Evolutionary conservation across 805 yeast species (phyloP).

Genomic region (Yarrowia phangngaensis): DNA sequence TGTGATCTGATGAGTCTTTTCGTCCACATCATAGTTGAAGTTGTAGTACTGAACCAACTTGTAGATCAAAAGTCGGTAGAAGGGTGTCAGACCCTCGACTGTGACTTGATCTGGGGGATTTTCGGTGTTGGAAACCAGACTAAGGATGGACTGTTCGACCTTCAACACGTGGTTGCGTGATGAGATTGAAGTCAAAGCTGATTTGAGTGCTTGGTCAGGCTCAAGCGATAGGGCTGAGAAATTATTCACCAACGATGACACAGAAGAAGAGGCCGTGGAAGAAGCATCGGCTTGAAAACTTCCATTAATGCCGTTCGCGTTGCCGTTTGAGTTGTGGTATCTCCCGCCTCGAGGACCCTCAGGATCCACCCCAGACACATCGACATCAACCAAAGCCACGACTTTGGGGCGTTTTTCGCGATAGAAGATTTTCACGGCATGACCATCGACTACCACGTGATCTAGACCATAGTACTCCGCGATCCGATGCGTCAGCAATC

Average conservation of each 20-base stretch:
- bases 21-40: conserved; percentile 25
- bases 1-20: conserved; percentile 22
- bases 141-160: conserved; percentile 10
- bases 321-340: conserved; percentile 6
- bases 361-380: conserved; percentile 20
- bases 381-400: conserved; percentile 24
- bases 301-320: neutral
- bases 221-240: neutral
- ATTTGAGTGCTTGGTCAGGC: conserved; percentile 19
- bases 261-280: conserved; percentile 6
- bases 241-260: neutral
- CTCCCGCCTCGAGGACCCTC: conserved; percentile 16
- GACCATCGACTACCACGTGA: conserved; percentile 54
- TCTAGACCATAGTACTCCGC: conserved; percentile 63
- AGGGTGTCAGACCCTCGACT: conserved; percentile 18
- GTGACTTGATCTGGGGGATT: conserved; percentile 3
- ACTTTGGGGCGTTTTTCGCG: conserved; percentile 27
- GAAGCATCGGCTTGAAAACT: neutral
- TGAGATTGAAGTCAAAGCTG: conserved; percentile 2
- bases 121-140: neutral
- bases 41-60: conserved; percentile 26
- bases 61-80: conserved; percentile 23
- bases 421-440: conserved; percentile 46
- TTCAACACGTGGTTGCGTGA: conserved; percentile 13
- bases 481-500: conserved; percentile 64